Evolutionary conservation across 2,329 filamentous ascomycete genomes (phyloP).

Genomic region (Pseudogymnoascus sp.): DNA sequence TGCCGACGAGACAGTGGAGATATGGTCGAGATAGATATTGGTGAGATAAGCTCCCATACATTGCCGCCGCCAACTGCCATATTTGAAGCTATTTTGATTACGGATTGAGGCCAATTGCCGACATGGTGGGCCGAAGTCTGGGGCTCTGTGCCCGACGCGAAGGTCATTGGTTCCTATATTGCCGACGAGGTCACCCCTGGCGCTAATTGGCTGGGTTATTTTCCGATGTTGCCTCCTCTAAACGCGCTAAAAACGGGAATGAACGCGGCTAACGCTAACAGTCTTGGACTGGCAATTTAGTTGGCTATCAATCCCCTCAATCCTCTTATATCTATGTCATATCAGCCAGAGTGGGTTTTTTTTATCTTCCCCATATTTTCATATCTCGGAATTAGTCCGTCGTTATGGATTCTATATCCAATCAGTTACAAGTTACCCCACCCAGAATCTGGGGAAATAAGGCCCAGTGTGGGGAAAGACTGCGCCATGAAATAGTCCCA

Average conservation of each 20-base stretch:
- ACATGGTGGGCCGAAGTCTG: neutral
- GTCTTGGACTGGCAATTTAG: neutral
- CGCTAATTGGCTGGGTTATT: neutral
- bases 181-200: neutral
- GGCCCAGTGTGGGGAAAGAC: neutral
- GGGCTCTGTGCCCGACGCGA: neutral
- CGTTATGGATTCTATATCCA: neutral
- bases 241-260: neutral
- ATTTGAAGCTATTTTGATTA: neutral
- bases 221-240: neutral
- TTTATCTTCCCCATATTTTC: neutral
- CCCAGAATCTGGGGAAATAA: conserved; percentile 5
- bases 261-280: neutral
- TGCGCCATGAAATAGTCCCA: neutral
- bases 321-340: neutral
- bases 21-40: neutral
- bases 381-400: conserved; percentile 4
- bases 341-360: neutral
- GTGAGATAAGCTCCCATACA: neutral
- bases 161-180: neutral
- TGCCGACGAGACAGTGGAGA: neutral
- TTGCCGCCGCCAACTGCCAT: neutral
- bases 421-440: neutral
- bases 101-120: neutral
- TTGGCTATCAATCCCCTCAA: neutral